phyloP scores from a whole-genome alignment of 2,329 filamentous ascomycete genomes.

The Tolypocladium capitatum region DNA sequence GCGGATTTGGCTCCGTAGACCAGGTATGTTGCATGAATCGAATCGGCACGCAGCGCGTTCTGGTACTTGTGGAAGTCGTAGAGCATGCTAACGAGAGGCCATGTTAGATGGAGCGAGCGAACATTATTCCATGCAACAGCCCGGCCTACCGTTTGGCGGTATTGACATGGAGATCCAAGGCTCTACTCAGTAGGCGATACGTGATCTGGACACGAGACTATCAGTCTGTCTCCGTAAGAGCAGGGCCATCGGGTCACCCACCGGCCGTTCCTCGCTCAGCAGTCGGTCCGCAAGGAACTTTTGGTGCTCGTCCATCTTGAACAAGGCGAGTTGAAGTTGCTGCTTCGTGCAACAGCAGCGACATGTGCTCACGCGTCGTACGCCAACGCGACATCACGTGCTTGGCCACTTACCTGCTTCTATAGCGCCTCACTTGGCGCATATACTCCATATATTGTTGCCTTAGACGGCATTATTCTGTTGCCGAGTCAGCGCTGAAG shows the following conservation, averaged over 20 bases:
- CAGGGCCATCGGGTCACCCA: slow-evolving; percentile 24
- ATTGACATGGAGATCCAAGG: slow-evolving; percentile 73
- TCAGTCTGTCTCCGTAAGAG: not conserved
- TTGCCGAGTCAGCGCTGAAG: not conserved
- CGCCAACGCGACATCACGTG: slow-evolving; percentile 23
- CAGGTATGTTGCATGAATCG: slow-evolving; percentile 86
- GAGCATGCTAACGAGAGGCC: slow-evolving; percentile 51
- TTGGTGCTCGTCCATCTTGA: slow-evolving; percentile 46
- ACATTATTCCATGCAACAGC: slow-evolving; percentile 11
- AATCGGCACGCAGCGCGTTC: slow-evolving; percentile 66
- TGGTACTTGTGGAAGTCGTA: slow-evolving; percentile 75
- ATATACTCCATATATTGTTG: too few relatives aligned
- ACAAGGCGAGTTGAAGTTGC: not conserved
- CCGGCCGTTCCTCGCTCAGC: slow-evolving; percentile 60
- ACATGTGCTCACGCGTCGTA: slow-evolving; percentile 7
- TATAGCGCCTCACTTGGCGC: not conserved
- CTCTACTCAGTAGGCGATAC: slow-evolving; percentile 73
- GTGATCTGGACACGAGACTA: slow-evolving; percentile 49
- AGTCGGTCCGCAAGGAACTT: slow-evolving; percentile 65
- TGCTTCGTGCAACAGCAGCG: not conserved
- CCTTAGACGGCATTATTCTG: not conserved
- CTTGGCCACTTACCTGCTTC: not conserved
- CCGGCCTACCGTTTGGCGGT: slow-evolving; percentile 67
- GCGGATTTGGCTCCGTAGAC: slow-evolving; percentile 54
- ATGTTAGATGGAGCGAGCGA: not conserved